Evolutionary conservation across 495 filamentous ascomycete species (phyloP).

Genomic region (Paragyromitra xinjiangensis): DNA sequence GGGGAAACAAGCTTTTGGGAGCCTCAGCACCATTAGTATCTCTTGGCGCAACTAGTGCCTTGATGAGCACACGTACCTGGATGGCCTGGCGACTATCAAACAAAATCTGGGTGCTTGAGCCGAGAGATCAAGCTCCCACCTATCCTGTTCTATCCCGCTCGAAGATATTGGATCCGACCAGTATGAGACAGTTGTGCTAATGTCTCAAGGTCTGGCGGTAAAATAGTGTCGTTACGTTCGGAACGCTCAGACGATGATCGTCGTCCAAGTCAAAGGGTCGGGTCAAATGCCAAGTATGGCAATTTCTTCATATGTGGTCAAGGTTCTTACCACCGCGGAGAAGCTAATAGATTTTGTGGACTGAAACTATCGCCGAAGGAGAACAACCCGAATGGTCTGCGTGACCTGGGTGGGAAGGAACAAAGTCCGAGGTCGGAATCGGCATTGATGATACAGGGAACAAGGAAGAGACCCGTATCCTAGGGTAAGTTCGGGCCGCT

Average conservation of each 20-base stretch:
- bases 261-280: background rate
- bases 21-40: slow-evolving; percentile 26
- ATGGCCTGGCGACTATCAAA: slow-evolving; percentile 21
- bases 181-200: slow-evolving; percentile 8
- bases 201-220: slow-evolving; percentile 3
- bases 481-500: slow-evolving; percentile 7
- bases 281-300: slow-evolving; percentile 4
- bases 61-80: slow-evolving; percentile 3
- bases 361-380: background rate
- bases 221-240: background rate
- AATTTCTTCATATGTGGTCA: background rate
- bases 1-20: slow-evolving; percentile 51
- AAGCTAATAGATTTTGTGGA: slow-evolving; percentile 16
- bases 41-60: slow-evolving; percentile 19
- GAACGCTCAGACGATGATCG: background rate
- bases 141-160: slow-evolving; percentile 1
- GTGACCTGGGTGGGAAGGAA: background rate
- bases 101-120: slow-evolving; percentile 17
- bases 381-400: background rate
- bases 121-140: background rate
- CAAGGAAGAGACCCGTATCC: background rate
- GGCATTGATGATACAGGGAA: background rate
- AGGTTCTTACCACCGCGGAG: slow-evolving; percentile 1
- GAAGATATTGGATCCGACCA: background rate
- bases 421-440: slow-evolving; percentile 8